Conservation (phyloP, 306 rosid genomes). For the Hippophae tibetana region DNA sequence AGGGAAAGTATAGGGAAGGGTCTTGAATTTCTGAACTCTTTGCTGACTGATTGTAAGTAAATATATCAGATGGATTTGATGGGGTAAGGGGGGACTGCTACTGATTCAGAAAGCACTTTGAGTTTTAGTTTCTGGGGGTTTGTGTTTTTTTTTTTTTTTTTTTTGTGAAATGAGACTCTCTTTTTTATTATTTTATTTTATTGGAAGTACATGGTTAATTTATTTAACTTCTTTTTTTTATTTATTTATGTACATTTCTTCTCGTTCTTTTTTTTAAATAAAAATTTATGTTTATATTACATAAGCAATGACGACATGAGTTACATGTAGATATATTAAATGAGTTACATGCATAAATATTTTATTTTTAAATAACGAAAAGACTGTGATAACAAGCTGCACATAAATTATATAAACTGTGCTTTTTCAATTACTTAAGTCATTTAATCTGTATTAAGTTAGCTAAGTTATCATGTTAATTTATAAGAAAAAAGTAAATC, state of each 20-base stretch:
- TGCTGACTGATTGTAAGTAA: conserved; percentile 43
- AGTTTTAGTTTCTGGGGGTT: conserved; percentile 18
- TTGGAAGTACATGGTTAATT: conserved; percentile 32
- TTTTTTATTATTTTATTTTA: background rate
- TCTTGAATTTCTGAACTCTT: conserved; percentile 34
- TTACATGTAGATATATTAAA: no score
- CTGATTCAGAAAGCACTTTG: conserved; percentile 15
- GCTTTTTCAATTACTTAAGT: no score
- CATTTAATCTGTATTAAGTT: no score
- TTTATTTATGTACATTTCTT: conserved; percentile 12
- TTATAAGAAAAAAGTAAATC: no score
- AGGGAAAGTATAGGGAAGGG: conserved; percentile 28
- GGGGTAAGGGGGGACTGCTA: conserved; percentile 32
- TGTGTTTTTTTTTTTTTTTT: background rate
- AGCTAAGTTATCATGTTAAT: no score
- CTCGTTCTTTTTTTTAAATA: no score
- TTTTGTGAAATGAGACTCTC: conserved; percentile 19
- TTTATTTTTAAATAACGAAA: no score
- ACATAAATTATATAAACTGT: no score
- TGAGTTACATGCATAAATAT: no score
- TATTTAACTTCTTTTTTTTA: conserved; percentile 29
- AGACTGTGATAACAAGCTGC: no score
- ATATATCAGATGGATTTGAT: conserved; percentile 61
- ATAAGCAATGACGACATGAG: no score
- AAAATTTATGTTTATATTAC: no score